Evolutionary conservation across 1,284 basidiomycete genomes (phyloP).

Genomic region (Mrakiaceae sp.): DNA sequence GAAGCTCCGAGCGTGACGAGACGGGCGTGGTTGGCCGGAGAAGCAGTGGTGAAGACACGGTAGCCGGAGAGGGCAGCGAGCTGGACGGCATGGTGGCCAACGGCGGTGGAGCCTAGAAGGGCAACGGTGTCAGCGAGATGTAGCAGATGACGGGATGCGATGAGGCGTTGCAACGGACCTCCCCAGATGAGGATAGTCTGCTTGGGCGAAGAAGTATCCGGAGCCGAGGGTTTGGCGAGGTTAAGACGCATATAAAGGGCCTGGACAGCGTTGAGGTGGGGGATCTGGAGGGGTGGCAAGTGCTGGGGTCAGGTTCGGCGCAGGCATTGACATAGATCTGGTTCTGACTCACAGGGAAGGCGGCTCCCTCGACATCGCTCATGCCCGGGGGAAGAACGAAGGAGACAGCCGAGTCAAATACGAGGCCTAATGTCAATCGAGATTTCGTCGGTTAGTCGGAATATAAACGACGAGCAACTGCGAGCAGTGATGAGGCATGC

Average conservation of each 20-base stretch:
- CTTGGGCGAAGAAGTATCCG: neutral
- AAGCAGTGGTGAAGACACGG: slow-evolving; percentile 43
- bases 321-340: too few relatives aligned
- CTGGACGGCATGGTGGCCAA: slow-evolving; percentile 46
- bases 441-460: neutral
- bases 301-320: too few relatives aligned
- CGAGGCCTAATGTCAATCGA: neutral
- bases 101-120: slow-evolving; percentile 46
- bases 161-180: neutral
- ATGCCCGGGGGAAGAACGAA: neutral
- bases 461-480: neutral
- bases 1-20: slow-evolving; percentile 43
- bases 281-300: neutral
- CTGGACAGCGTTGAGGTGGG: slow-evolving; percentile 15
- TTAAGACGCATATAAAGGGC: slow-evolving; percentile 7
- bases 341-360: neutral
- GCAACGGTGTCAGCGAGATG: slow-evolving; percentile 35
- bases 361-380: neutral
- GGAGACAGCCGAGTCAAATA: slow-evolving; percentile 1
- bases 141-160: neutral
- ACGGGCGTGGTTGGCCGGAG: slow-evolving; percentile 40
- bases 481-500: too few relatives aligned
- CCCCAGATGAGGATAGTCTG: slow-evolving; percentile 4
- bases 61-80: slow-evolving; percentile 39
- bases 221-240: slow-evolving; percentile 3